These are phyloP conservation scores for Curvularia eragrostidis DNA, from an alignment of 2,329 filamentous ascomycete species.

Conservation along the genomic window DNA sequence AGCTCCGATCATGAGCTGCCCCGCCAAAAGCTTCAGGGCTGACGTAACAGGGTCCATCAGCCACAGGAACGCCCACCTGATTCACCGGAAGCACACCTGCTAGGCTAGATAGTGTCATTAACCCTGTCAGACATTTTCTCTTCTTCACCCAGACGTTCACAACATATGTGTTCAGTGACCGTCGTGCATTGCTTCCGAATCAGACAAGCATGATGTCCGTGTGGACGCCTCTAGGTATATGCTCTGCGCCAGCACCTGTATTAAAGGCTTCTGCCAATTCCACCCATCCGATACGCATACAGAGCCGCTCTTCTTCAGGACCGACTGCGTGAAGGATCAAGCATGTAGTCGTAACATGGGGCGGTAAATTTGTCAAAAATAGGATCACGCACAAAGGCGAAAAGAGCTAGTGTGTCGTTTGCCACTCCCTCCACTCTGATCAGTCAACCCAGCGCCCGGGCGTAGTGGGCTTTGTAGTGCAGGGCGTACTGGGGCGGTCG, in stretches of 20 bases:
- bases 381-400: background rate
- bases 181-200: background rate
- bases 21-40: slow-evolving; percentile 12
- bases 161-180: background rate
- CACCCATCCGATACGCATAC: slow-evolving; percentile 4
- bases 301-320: background rate
- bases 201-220: slow-evolving; percentile 1
- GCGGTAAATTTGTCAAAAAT: background rate
- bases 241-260: background rate
- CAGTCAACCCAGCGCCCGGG: background rate
- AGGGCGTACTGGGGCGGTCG: background rate
- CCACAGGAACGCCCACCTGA: background rate
- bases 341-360: background rate
- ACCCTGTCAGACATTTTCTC: background rate
- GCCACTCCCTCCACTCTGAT: background rate
- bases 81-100: background rate
- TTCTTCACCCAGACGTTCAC: background rate
- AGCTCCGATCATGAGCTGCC: slow-evolving; percentile 8
- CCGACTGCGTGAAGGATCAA: background rate
- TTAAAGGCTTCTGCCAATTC: background rate
- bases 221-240: background rate
- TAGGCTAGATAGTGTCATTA: background rate
- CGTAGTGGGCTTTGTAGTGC: background rate
- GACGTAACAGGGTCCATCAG: slow-evolving; percentile 11
- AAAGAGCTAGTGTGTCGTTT: slow-evolving; percentile 2